phyloP scores from a whole-genome alignment of 129 eudicot species.

The Oenanthe sinensis region DNA sequence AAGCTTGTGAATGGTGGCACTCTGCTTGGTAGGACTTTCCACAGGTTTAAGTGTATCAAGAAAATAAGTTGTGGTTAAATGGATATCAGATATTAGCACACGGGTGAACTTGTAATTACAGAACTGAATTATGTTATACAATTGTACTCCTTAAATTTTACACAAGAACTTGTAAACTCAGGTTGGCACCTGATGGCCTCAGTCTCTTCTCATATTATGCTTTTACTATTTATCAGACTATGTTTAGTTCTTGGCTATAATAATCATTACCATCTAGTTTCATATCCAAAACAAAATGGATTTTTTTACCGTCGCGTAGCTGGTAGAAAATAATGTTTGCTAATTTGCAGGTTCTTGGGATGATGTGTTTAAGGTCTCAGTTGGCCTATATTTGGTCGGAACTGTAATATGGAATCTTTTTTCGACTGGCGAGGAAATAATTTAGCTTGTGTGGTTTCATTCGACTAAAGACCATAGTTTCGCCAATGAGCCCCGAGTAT shows the following conservation, averaged over 20 bases:
- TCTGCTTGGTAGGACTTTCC: neutral
- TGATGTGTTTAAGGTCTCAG: constrained; percentile 79
- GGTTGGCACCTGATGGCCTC: neutral
- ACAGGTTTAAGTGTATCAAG: neutral
- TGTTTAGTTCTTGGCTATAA: neutral
- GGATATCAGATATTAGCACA: too few relatives aligned
- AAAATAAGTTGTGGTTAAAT: too few relatives aligned
- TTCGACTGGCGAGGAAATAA: constrained; percentile 82
- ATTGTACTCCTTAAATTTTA: too few relatives aligned
- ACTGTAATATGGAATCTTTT: constrained; percentile 90
- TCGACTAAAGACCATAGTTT: neutral
- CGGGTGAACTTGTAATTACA: too few relatives aligned
- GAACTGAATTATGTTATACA: too few relatives aligned
- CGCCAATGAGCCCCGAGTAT: neutral
- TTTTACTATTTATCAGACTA: neutral
- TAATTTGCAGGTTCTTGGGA: constrained; percentile 86
- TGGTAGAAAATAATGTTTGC: neutral
- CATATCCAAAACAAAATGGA: neutral
- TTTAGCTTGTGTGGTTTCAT: constrained; percentile 11
- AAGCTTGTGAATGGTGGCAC: neutral
- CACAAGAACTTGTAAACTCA: too few relatives aligned
- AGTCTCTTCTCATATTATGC: neutral
- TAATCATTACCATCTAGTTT: neutral
- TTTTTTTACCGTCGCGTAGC: neutral
- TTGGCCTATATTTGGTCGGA: constrained; percentile 81